Evolutionary conservation across 441 rosid species (phyloP).

Genomic region (Eruca vesicaria): DNA sequence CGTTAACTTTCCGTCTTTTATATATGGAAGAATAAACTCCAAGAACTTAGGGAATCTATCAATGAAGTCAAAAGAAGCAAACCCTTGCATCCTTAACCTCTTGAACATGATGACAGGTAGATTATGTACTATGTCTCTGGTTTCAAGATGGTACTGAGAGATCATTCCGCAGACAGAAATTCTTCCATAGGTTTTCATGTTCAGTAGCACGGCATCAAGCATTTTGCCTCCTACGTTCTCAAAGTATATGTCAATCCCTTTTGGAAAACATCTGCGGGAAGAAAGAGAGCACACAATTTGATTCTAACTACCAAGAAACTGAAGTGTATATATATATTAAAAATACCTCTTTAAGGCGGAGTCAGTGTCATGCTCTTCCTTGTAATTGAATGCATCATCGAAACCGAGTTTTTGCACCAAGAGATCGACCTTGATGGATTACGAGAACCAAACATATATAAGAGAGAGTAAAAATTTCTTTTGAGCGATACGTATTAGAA

Average conservation of each 20-base stretch:
- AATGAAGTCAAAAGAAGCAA: slow-evolving; percentile 27
- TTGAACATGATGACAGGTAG: slow-evolving; percentile 26
- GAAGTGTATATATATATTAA: neutral
- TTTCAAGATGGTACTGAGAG: slow-evolving; percentile 50
- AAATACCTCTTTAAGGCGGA: slow-evolving; percentile 46
- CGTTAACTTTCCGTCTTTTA: slow-evolving; percentile 36
- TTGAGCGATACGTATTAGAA: neutral
- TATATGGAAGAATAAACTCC: slow-evolving; percentile 33
- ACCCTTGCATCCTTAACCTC: slow-evolving; percentile 44
- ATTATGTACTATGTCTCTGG: slow-evolving; percentile 33
- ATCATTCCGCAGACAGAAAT: slow-evolving; percentile 57
- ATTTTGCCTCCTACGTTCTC: slow-evolving; percentile 74
- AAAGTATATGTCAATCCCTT: slow-evolving; percentile 67
- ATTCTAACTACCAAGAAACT: neutral
- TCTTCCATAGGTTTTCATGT: slow-evolving; percentile 50
- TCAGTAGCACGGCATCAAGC: slow-evolving; percentile 58
- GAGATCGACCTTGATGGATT: slow-evolving; percentile 2
- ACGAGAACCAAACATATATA: neutral
- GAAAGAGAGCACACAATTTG: neutral
- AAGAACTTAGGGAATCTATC: slow-evolving; percentile 29
- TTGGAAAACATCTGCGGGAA: slow-evolving; percentile 52
- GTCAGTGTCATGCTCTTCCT: slow-evolving; percentile 41
- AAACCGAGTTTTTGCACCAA: slow-evolving; percentile 17
- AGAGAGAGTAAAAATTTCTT: neutral
- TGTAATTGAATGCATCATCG: slow-evolving; percentile 37